phyloP scores from a whole-genome alignment of 2,329 filamentous ascomycete species.

The Colletotrichum magnum region DNA sequence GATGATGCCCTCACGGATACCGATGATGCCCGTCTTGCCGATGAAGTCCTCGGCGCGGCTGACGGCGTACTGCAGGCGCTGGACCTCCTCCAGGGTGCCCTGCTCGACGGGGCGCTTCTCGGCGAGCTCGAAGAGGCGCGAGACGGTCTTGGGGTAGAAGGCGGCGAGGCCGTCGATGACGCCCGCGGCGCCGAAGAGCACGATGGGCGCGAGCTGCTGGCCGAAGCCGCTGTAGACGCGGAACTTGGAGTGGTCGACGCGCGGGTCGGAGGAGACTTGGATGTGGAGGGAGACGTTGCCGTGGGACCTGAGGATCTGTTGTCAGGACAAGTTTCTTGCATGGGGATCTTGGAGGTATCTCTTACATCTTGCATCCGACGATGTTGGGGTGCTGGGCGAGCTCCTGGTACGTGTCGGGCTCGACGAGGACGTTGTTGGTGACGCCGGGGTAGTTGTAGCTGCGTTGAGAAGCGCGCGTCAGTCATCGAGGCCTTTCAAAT shows the following conservation, averaged over 20 bases:
- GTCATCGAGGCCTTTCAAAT: background rate
- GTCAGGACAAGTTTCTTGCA: background rate
- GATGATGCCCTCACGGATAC: constrained; percentile 74
- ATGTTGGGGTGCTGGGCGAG: constrained; percentile 75
- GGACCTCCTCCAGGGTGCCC: constrained; percentile 64
- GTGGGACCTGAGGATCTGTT: constrained; percentile 60
- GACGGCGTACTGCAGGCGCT: constrained; percentile 72
- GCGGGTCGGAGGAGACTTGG: constrained; percentile 72
- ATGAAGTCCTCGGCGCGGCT: constrained; percentile 74
- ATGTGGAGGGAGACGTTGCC: constrained; percentile 75
- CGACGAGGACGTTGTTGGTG: constrained; percentile 73
- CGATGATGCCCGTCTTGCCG: constrained; percentile 72
- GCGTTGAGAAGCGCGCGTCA: background rate
- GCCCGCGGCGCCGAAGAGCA: constrained; percentile 74
- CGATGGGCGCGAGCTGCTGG: constrained; percentile 75
- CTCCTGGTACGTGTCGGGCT: constrained; percentile 69
- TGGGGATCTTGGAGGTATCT: background rate
- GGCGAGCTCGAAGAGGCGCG: constrained; percentile 67
- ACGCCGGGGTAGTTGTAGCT: constrained; percentile 74
- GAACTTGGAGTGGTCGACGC: constrained; percentile 73
- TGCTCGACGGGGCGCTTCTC: constrained; percentile 53
- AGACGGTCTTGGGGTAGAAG: constrained; percentile 74
- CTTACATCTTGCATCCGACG: constrained; percentile 74
- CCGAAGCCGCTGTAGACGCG: constrained; percentile 76
- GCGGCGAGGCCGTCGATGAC: constrained; percentile 77